A percentile compares a stretch with the other conserved stretches of the same genome.
These are phyloP conservation scores for Wallemia hederae DNA, from an alignment of 1,284 basidiomycete species.

Conservation along the genomic window DNA sequence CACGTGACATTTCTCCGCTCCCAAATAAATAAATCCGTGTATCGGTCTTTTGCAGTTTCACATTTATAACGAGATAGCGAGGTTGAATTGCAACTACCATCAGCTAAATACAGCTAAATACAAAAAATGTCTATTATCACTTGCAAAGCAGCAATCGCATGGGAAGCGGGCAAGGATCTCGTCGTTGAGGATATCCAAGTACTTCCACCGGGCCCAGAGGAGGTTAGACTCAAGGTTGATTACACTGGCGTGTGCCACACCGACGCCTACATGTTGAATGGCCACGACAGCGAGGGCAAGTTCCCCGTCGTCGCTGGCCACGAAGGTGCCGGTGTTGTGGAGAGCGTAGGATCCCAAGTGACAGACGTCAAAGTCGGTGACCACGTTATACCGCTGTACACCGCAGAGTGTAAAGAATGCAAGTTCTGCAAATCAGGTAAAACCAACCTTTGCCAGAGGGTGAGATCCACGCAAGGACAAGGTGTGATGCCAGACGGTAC, in stretches of 20 bases:
- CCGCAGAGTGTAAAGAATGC: slow-evolving; percentile 83
- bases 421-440: slow-evolving; percentile 98
- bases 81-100: no score
- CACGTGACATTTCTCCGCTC: no score
- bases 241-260: slow-evolving; percentile 94
- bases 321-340: slow-evolving; percentile 22
- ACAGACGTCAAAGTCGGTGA: slow-evolving; percentile 58
- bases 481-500: slow-evolving; percentile 86
- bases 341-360: slow-evolving; percentile 80
- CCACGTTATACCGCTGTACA: slow-evolving; percentile 81
- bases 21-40: no score
- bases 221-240: slow-evolving; percentile 77
- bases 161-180: slow-evolving; percentile 55
- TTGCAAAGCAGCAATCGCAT: slow-evolving; percentile 87
- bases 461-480: slow-evolving; percentile 77
- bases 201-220: slow-evolving; percentile 57
- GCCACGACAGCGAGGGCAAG: slow-evolving; percentile 80
- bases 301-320: slow-evolving; percentile 54
- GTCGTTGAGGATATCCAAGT: slow-evolving; percentile 79
- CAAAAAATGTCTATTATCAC: slow-evolving; percentile 27
- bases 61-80: no score
- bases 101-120: no score
- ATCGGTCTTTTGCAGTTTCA: no score
- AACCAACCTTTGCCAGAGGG: slow-evolving; percentile 57
- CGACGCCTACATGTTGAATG: slow-evolving; percentile 87